Evolutionary conservation across 2,329 filamentous ascomycete species (phyloP).

Genomic region (Grosmannia penicillata): DNA sequence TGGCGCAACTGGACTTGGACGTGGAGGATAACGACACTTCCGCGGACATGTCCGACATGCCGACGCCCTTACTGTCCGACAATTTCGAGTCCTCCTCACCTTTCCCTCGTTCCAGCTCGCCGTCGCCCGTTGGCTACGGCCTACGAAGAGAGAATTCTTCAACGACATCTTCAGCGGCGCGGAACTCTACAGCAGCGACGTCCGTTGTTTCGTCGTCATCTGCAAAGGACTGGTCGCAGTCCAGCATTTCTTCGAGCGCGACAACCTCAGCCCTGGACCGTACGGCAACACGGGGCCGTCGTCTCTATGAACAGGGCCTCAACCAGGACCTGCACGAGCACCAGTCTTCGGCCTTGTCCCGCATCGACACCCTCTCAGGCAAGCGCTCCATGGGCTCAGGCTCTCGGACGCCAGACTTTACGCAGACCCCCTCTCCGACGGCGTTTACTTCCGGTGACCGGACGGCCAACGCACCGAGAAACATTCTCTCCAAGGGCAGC

Average conservation of each 20-base stretch:
- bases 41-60: slow-evolving; percentile 12
- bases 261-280: slow-evolving; percentile 37
- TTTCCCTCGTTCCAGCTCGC: slow-evolving; percentile 34
- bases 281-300: slow-evolving; percentile 52
- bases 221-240: slow-evolving; percentile 29
- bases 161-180: slow-evolving; percentile 58
- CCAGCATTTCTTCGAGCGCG: background rate
- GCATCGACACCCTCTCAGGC: slow-evolving; percentile 64
- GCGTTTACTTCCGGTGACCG: slow-evolving; percentile 26
- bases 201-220: slow-evolving; percentile 55
- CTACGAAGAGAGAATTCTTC: slow-evolving; percentile 76
- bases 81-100: slow-evolving; percentile 19
- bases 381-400: slow-evolving; percentile 37
- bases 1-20: slow-evolving; percentile 11
- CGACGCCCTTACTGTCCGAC: slow-evolving; percentile 10
- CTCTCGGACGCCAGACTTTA: slow-evolving; percentile 34
- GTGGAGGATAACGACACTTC: slow-evolving; percentile 9
- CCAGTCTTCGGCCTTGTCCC: slow-evolving; percentile 59
- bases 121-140: slow-evolving; percentile 48
- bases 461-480: slow-evolving; percentile 14
- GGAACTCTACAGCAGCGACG: slow-evolving; percentile 76
- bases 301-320: slow-evolving; percentile 72
- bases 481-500: slow-evolving; percentile 41
- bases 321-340: slow-evolving; percentile 70
- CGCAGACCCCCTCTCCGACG: slow-evolving; percentile 30